Base-by-base conservation (phyloP, 805 yeast species). In the Starmerella ratchasimensis region DNA sequence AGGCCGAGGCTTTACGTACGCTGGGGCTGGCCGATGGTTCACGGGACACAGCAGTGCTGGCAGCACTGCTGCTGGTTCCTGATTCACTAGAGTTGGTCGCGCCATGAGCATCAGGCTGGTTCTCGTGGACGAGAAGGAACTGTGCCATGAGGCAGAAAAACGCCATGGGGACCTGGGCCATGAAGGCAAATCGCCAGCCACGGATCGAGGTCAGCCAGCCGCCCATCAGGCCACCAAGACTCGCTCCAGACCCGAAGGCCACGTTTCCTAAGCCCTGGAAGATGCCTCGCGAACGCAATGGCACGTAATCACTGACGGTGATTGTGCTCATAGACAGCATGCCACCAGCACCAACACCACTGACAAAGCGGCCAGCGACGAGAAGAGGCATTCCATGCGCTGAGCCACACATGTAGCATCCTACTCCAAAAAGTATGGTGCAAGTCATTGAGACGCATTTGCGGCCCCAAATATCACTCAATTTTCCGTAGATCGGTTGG, bases 291-390 rank as follows among this genome's bases (percentile, higher is more conserved):
- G 76, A 72, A 38, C 90, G 65, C 43, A 79, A 66, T 2, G 90
- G 75, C 20, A 84, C 76, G 33, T 81, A 62, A 56, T 83, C 94
- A 20, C 81, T 72, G 48, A 78, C 68, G 2, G 84, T 68, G 40
- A 83, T 78, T 5, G 93, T 76, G 14, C 81, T 70, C 47, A 82
- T 61, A 0, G 86, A 68, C 35, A 76, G 72, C 51, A 83, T 69
- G 1, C 94, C 94, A 5, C 93, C 90, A n/a, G 93, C 94, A 10
- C 94, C 94, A 39, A 80, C 68, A 15, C 95, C 95, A 19, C 93
- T 75, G 35, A 83, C 64, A 43, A 81, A 76, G 48, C 93, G 65
- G 1, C 84, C 88, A 2, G 70, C 76, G 37, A 80, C 75, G 27
- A 79, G 59, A 65, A 68, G 64, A 42, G 63, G 57, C 68, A 79